These are phyloP conservation scores for Globisporangium canariense DNA, from an alignment of 352 stramenopile genomes.

Conservation along the genomic window DNA sequence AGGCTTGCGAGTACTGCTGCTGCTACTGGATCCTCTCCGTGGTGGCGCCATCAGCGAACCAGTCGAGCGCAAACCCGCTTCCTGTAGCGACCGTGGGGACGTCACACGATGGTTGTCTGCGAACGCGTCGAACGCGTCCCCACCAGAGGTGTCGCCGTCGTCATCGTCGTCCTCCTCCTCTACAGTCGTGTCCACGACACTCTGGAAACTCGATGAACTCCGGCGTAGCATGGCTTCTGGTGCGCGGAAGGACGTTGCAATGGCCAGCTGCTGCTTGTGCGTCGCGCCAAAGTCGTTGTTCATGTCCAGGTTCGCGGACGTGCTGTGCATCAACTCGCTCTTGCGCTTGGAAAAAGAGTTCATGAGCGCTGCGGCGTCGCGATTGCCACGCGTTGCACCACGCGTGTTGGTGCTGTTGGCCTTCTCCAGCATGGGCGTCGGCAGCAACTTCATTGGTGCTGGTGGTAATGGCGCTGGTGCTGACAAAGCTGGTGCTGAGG, in stretches of 20 bases:
- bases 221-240: slow-evolving; percentile 20
- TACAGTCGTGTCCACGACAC: slow-evolving; percentile 26
- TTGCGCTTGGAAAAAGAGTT: slow-evolving; percentile 30
- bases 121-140: slow-evolving; percentile 5
- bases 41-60: slow-evolving; percentile 35
- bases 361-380: slow-evolving; percentile 27
- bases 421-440: slow-evolving; percentile 17
- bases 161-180: slow-evolving; percentile 31
- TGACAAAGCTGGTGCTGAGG: background rate
- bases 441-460: slow-evolving; percentile 6
- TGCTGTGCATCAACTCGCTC: slow-evolving; percentile 43
- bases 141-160: slow-evolving; percentile 10
- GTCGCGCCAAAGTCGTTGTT: slow-evolving; percentile 35
- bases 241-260: slow-evolving; percentile 32
- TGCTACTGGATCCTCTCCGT: background rate
- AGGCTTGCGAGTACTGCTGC: slow-evolving; percentile 9
- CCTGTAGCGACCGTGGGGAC: slow-evolving; percentile 63
- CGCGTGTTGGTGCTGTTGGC: slow-evolving; percentile 44
- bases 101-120: slow-evolving; percentile 27
- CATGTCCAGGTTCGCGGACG: slow-evolving; percentile 20
- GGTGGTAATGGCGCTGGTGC: background rate
- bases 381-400: slow-evolving; percentile 24
- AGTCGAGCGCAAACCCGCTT: slow-evolving; percentile 41
- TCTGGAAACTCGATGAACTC: slow-evolving; percentile 23
- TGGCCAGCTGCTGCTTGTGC: slow-evolving; percentile 37